Conservation (phyloP, 1,284 basidiomycete genomes). For the Ganoderma resinaceum region DNA sequence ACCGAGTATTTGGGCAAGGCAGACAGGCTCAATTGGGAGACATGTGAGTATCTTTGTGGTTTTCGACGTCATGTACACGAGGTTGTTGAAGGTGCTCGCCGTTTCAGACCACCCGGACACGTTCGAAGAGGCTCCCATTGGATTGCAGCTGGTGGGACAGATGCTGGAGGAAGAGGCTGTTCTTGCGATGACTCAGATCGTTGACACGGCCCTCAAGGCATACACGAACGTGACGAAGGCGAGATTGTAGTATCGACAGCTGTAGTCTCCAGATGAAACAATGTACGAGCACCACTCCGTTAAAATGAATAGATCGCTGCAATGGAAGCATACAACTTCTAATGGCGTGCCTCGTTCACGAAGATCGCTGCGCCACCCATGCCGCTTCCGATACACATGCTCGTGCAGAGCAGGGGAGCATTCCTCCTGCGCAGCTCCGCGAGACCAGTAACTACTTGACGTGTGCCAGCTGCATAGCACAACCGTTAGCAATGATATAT, state of each 20-base stretch:
- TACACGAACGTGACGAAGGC: neutral
- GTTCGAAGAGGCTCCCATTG: conserved; percentile 55
- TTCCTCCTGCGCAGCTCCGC: conserved; percentile 77
- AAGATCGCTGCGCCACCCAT: conserved; percentile 90
- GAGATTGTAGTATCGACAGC: neutral
- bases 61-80: neutral
- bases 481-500: conserved; percentile 33
- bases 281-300: neutral
- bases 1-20: conserved; percentile 44
- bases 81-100: neutral
- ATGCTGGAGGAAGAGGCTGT: conserved; percentile 61
- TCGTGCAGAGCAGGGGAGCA: conserved; percentile 75
- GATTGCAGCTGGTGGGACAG: conserved; percentile 56
- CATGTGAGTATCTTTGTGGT: conserved; percentile 46
- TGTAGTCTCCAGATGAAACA: neutral
- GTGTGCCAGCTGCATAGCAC: conserved; percentile 37
- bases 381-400: conserved; percentile 90
- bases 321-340: neutral
- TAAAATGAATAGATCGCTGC: neutral
- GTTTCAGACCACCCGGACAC: conserved; percentile 51
- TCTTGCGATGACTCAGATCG: conserved; percentile 49
- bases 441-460: conserved; percentile 88
- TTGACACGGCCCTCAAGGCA: conserved; percentile 41
- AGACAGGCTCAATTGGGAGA: conserved; percentile 51
- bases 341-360: conserved; percentile 66